Base-by-base conservation (phyloP, 31 red algal species). In the Porphyra umbilicalis region DNA sequence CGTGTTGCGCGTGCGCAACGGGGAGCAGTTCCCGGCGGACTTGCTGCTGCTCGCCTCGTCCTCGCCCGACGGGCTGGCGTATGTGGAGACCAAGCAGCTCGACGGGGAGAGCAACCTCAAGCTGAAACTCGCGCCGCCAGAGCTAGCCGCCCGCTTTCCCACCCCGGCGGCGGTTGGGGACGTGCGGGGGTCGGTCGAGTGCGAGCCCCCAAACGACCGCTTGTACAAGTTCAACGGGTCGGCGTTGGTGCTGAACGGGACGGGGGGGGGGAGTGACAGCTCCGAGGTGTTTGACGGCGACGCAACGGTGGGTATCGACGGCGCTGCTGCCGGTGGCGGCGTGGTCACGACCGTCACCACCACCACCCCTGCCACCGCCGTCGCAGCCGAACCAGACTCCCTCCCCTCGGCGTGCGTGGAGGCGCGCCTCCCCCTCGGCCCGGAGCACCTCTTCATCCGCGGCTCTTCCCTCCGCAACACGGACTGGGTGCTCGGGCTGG, bases 31-130 rank as follows among this genome's bases (percentile, higher is more conserved):
- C 34, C 95, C 95, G 6, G 89, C 92, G 29, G 95, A 98, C 83
- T 77, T 98, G 35, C 87, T 93, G 38, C 80, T 92, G 44, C 86
- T 98, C 32, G 80, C 89, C 34, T 87, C 92, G 29, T 91, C 88
- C 32, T 84, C 80, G 46, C 80, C 88, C 31, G 95, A 98, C 79
- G 95, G 92, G 29, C 78, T 94, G 40, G 85, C 84, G 5, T 94
- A 86, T 40, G 86, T 98, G 77, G 95, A 98, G 85, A 98, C 95
- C 29, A 92, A 91, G 37, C 86, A 92, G 34, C 79, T 94, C 34
- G 92, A 98, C 78, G 92, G 92, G 33, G 92, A 98, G 79, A 98
- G 90, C 57, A 98, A 98, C 81, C 85, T 98, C n/a, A 98, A 98
- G 68, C 86, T 92, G 37, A 96, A 96, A 83, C 77, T 86, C 1